Conservation (phyloP, 2,329 filamentous ascomycete species). For the Aspergillus sp. region DNA sequence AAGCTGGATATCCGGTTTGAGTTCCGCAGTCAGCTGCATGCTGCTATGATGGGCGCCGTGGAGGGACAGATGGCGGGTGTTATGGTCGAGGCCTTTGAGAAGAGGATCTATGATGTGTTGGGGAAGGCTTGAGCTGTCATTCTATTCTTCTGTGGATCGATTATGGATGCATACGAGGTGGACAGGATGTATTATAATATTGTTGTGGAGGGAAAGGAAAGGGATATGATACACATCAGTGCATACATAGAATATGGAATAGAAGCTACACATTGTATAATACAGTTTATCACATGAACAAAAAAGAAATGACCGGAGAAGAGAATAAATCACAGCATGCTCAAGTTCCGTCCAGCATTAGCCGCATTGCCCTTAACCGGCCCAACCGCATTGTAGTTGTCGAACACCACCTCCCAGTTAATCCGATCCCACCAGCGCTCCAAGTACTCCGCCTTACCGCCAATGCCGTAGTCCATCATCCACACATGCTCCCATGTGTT, state of each 20-base stretch:
- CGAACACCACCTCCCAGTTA: conserved; percentile 76
- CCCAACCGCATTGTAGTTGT: conserved; percentile 42
- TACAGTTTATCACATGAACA: conserved; percentile 29
- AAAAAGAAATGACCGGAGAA: background rate
- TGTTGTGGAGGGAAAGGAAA: background rate
- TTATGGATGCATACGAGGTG: background rate
- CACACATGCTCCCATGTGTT: conserved; percentile 97
- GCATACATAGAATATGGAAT: conserved; percentile 16
- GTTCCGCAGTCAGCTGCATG: conserved; percentile 88
- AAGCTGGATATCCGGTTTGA: conserved; percentile 75
- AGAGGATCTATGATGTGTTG: conserved; percentile 66
- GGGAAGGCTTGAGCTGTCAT: conserved; percentile 14
- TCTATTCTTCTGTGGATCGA: background rate
- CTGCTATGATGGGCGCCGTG: conserved; percentile 75
- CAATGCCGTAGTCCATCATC: conserved; percentile 76
- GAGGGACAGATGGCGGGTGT: conserved; percentile 80
- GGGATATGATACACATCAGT: conserved; percentile 11
- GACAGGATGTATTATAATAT: background rate
- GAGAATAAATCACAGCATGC: conserved; percentile 22
- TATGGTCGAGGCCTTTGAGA: conserved; percentile 94
- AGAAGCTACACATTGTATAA: conserved; percentile 25
- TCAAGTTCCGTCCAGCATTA: conserved; percentile 26
- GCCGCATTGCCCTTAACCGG: conserved; percentile 24
- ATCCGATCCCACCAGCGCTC: conserved; percentile 84
- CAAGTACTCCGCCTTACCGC: conserved; percentile 74